Percentiles rank a stretch among this genome's conserved stretches.
Conservation (phyloP, 148 eudicot species). For the Persicaria tinctoria region DNA sequence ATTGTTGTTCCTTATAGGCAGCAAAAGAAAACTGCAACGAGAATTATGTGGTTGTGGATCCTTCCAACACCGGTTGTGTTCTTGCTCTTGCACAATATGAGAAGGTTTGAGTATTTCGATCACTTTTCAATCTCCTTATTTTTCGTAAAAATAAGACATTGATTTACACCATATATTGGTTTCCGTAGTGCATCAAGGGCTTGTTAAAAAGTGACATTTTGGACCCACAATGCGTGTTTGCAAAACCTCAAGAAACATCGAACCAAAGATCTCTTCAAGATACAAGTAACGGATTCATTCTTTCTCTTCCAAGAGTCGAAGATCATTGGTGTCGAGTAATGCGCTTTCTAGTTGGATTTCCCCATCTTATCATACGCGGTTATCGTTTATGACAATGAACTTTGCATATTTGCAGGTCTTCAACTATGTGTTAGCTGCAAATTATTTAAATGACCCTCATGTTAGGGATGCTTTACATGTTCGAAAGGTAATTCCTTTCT, state of each 20-base stretch:
- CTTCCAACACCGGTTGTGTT: constrained; percentile 27
- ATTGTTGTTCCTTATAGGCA: constrained; percentile 12
- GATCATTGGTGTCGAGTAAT: constrained; percentile 30
- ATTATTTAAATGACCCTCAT: constrained; percentile 31
- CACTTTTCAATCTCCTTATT: background rate
- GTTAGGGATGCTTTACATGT: constrained; percentile 32
- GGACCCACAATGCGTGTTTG: constrained; percentile 37
- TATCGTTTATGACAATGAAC: background rate
- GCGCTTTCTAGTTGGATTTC: background rate
- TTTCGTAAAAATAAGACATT: background rate
- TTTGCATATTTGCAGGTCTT: constrained; percentile 18
- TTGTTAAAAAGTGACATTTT: constrained; percentile 30
- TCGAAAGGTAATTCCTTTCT: constrained; percentile 23
- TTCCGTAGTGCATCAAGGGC: constrained; percentile 26
- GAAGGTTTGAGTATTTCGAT: constrained; percentile 17
- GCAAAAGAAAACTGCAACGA: constrained; percentile 29
- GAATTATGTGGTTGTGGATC: constrained; percentile 37
- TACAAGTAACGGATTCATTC: constrained; percentile 20
- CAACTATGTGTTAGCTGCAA: constrained; percentile 25
- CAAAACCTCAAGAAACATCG: constrained; percentile 32
- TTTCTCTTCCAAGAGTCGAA: constrained; percentile 30
- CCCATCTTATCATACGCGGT: background rate
- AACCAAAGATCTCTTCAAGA: constrained; percentile 36
- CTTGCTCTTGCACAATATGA: constrained; percentile 33
- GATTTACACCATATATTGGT: background rate